A percentile compares a stretch with the other conserved stretches of the same genome.
These are phyloP conservation scores for Mycena venus DNA, from an alignment of 768 basidiomycete species.

Conservation along the genomic window DNA sequence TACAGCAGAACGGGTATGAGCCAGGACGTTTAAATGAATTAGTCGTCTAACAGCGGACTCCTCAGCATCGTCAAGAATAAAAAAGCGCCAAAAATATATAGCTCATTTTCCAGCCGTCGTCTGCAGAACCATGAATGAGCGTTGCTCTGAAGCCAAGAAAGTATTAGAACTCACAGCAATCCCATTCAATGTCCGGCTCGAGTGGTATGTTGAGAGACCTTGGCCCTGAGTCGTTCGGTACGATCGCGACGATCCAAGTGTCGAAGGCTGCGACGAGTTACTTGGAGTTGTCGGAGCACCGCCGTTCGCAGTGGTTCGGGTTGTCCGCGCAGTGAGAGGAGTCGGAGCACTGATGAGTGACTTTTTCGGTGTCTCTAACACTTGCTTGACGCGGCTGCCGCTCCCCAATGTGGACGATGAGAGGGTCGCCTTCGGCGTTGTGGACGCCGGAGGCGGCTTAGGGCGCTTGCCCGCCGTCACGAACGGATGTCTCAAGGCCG, in stretches of 20 bases:
- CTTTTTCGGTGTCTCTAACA: slow-evolving; percentile 86
- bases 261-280: slow-evolving; percentile 63
- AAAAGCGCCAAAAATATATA: slow-evolving; percentile 36
- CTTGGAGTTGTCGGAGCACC: slow-evolving; percentile 73
- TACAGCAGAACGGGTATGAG: slow-evolving; percentile 34
- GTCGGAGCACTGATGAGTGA: slow-evolving; percentile 92
- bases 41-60: slow-evolving; percentile 26
- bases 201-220: slow-evolving; percentile 79
- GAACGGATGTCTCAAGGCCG: slow-evolving; percentile 93
- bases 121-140: slow-evolving; percentile 11
- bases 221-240: slow-evolving; percentile 80
- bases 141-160: background rate
- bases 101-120: slow-evolving; percentile 37
- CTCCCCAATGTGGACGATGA: slow-evolving; percentile 71
- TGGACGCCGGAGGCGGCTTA: slow-evolving; percentile 58
- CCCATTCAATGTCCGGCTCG: slow-evolving; percentile 80
- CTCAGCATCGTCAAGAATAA: slow-evolving; percentile 35
- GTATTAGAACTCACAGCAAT: slow-evolving; percentile 66
- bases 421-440: slow-evolving; percentile 66
- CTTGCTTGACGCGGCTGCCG: slow-evolving; percentile 64
- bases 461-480: slow-evolving; percentile 74
- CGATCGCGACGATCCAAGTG: slow-evolving; percentile 72
- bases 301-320: slow-evolving; percentile 66
- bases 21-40: slow-evolving; percentile 30
- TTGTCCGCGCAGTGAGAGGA: slow-evolving; percentile 83